A percentile compares a stretch with the other conserved stretches of the same genome.
Evolutionary conservation across 1,139 yeast genomes (phyloP).

Genomic region (Saccharomyces hybrid): DNA sequence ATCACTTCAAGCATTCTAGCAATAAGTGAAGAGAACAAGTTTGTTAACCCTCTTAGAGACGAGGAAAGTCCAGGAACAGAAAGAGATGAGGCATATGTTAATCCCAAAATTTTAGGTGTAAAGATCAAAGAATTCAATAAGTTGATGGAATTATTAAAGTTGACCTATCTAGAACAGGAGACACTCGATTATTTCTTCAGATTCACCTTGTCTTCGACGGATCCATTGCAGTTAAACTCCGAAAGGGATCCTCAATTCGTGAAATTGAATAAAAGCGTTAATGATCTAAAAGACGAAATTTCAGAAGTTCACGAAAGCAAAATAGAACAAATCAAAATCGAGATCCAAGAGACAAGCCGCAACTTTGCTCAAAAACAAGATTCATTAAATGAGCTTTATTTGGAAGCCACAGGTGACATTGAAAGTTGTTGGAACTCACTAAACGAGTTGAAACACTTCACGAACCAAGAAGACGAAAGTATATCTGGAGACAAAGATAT

Average conservation of each 20-base stretch:
- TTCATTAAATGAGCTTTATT: slow-evolving; percentile 19
- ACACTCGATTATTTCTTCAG: slow-evolving; percentile 28
- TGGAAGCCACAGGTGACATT: slow-evolving; percentile 20
- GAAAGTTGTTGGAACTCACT: slow-evolving; percentile 24
- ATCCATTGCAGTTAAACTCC: slow-evolving; percentile 16
- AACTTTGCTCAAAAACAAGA: slow-evolving; percentile 18
- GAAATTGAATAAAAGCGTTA: slow-evolving; percentile 17
- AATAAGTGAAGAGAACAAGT: slow-evolving; percentile 18
- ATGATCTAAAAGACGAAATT: slow-evolving; percentile 14
- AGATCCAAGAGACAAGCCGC: slow-evolving; percentile 14
- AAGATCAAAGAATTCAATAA: slow-evolving; percentile 19
- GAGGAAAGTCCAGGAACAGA: no score
- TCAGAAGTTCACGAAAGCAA: slow-evolving; percentile 10
- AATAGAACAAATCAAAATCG: slow-evolving; percentile 14
- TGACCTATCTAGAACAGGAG: slow-evolving; percentile 29
- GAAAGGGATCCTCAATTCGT: slow-evolving; percentile 19
- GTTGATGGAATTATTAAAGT: slow-evolving; percentile 19
- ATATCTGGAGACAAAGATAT: neutral
- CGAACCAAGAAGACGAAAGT: slow-evolving; percentile 7
- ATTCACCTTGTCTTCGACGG: slow-evolving; percentile 23
- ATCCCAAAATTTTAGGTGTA: slow-evolving; percentile 15
- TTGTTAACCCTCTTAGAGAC: slow-evolving; percentile 6
- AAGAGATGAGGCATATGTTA: slow-evolving; percentile 5
- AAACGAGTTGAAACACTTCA: slow-evolving; percentile 19
- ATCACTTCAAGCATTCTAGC: slow-evolving; percentile 20